A percentile compares a stretch with the other conserved stretches of the same genome.
phyloP scores from a whole-genome alignment of 305 asterid species.

The Caryopteris hybrid region DNA sequence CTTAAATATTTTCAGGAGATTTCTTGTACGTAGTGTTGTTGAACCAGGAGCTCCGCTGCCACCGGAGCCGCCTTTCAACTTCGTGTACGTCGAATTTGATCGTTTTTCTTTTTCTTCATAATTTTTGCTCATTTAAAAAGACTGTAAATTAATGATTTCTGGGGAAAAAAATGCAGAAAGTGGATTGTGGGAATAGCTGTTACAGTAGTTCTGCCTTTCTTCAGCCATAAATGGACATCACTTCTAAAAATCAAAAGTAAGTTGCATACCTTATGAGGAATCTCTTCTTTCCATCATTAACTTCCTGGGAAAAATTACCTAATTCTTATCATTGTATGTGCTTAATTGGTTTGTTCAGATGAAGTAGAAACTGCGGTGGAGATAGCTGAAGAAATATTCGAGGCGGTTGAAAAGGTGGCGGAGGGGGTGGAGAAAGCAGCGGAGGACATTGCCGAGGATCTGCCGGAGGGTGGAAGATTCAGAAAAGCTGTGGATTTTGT shows the following conservation, averaged over 20 bases:
- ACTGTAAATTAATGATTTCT: background rate
- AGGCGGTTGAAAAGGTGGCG: conserved; percentile 41
- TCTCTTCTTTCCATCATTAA: background rate
- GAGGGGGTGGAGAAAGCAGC: conserved; percentile 60
- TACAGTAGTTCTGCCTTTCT: conserved; percentile 35
- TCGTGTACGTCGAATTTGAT: conserved; percentile 27
- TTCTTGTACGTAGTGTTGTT: conserved; percentile 21
- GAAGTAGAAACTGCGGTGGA: conserved; percentile 42
- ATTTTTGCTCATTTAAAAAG: background rate
- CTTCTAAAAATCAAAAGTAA: conserved; percentile 38
- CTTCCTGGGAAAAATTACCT: no score
- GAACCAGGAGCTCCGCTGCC: conserved; percentile 34
- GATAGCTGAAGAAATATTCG: conserved; percentile 30
- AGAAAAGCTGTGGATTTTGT: conserved; percentile 37
- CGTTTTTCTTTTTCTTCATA: background rate
- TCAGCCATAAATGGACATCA: conserved; percentile 36
- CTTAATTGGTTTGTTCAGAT: conserved; percentile 19
- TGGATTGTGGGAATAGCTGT: conserved; percentile 33
- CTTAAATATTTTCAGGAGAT: conserved; percentile 20
- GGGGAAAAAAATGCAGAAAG: conserved; percentile 21
- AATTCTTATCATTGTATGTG: background rate
- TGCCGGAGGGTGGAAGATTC: conserved; percentile 44
- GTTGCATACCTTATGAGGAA: background rate
- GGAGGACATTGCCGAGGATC: conserved; percentile 37
- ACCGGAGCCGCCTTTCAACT: conserved; percentile 28